phyloP scores from a whole-genome alignment of 768 basidiomycete genomes.

The Kwoniella sp. region DNA sequence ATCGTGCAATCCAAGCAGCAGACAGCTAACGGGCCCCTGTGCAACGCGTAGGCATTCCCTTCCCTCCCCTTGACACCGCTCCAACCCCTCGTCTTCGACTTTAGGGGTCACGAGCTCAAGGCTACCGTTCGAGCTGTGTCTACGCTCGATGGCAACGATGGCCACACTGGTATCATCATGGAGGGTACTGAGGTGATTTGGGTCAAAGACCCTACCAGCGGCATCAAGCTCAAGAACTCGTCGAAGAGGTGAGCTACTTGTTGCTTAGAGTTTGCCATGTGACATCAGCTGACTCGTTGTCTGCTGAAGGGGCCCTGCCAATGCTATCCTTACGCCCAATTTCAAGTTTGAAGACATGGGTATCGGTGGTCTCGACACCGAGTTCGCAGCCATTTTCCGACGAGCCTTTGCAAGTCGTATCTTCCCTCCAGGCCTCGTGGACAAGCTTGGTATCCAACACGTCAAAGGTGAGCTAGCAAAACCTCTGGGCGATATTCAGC shows the following conservation, averaged over 20 bases:
- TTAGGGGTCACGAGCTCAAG: constrained; percentile 79
- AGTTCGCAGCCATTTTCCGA: constrained; percentile 95
- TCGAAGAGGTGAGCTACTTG: constrained; percentile 72
- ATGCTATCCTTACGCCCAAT: constrained; percentile 93
- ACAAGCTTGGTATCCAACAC: constrained; percentile 96
- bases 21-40: background rate
- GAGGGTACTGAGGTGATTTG: constrained; percentile 89
- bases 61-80: constrained; percentile 70
- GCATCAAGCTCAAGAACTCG: constrained; percentile 87
- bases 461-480: constrained; percentile 83
- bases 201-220: constrained; percentile 76
- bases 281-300: background rate
- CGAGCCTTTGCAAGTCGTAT: constrained; percentile 97
- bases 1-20: background rate
- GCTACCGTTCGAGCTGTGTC: constrained; percentile 69
- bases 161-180: constrained; percentile 73
- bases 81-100: constrained; percentile 80
- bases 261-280: background rate
- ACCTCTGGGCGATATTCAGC: background rate
- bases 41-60: constrained; percentile 66
- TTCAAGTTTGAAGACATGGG: constrained; percentile 99
- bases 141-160: constrained; percentile 59
- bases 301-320: constrained; percentile 73
- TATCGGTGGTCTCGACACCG: constrained; percentile 92
- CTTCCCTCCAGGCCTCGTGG: constrained; percentile 95